Percentiles rank a stretch among this genome's conserved stretches.
phyloP scores from a whole-genome alignment of 2,329 filamentous ascomycete genomes.

The Macrophomina phaseolina region DNA sequence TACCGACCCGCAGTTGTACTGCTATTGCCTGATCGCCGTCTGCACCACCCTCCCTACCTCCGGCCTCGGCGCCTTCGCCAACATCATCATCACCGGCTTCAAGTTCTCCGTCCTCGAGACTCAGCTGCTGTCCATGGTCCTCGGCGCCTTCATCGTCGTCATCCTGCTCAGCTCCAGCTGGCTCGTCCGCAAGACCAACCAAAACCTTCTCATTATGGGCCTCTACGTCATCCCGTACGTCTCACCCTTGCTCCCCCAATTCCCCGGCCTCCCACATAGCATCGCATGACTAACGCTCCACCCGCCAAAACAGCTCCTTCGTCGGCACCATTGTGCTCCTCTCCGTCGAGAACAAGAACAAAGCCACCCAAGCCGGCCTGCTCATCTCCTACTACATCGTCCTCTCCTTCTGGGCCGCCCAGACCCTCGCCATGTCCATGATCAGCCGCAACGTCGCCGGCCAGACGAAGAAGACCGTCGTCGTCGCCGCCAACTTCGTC shows the following conservation, averaged over 20 bases:
- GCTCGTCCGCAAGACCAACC: slow-evolving; percentile 70
- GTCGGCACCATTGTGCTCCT: slow-evolving; percentile 75
- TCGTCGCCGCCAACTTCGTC: slow-evolving; percentile 72
- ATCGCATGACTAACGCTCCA: not conserved
- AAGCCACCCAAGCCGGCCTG: slow-evolving; percentile 67
- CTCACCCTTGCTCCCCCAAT: not conserved
- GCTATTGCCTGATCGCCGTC: slow-evolving; percentile 68
- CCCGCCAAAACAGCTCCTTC: slow-evolving; percentile 55
- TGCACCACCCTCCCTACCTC: slow-evolving; percentile 76
- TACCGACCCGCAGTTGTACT: slow-evolving; percentile 54
- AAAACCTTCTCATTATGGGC: slow-evolving; percentile 72
- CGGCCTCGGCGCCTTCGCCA: slow-evolving; percentile 74
- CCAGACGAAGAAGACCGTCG: slow-evolving; percentile 74
- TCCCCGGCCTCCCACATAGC: too few species aligned
- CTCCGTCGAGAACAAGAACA: slow-evolving; percentile 65
- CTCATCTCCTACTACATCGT: slow-evolving; percentile 78
- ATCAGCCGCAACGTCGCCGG: slow-evolving; percentile 73
- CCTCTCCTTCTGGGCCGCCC: slow-evolving; percentile 77
- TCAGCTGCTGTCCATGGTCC: slow-evolving; percentile 75
- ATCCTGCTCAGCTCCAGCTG: slow-evolving; percentile 70
- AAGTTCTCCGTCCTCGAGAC: slow-evolving; percentile 70
- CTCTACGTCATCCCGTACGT: slow-evolving; percentile 67
- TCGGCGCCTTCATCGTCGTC: slow-evolving; percentile 75
- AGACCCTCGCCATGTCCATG: slow-evolving; percentile 70
- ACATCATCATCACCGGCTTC: slow-evolving; percentile 74